Evolutionary conservation across 192 early-diverging fungal species (phyloP), one percentile per base, ranked within the genome.

Genomic region (Coemansia sp.): DNA sequence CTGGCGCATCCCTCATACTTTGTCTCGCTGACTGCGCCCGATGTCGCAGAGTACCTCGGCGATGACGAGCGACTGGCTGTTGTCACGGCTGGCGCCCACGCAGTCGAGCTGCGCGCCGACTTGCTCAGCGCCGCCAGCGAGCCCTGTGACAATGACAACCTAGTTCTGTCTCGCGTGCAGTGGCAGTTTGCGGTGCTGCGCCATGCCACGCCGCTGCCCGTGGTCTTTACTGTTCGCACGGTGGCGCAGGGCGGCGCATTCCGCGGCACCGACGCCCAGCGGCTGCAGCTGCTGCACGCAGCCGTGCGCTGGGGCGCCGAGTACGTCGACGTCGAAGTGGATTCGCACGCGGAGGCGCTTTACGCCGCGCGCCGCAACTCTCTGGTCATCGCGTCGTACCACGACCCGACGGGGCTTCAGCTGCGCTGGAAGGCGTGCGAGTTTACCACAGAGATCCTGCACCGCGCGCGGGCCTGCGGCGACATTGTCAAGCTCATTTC

Each of bases 401-500:
- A 99, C 71, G 97, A 99, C 74, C 64, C 87, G 17, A 67, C 78
- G 6, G 89, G 90, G 43, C 74, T 53, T 17, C 42, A 25, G 32
- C 69, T 83, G 76, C 71, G 63, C 49, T 83, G 81, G 81, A 31
- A 42, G 2, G 64, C 66, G n/a, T 60, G 57, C 64, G 77, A 76
- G 67, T 79, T 78, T 67, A 65, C 73, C 49, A 19, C 17, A 12
- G 82, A 84, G 40, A 75, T 79, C 10, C 64, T 84, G 14, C 73
- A 54, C 6, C 73, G 73, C 8, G 90, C 89, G 9, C 70, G 84
- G 9, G 67, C 84, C 2, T 83, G 85, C 65, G 92, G 91, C 47
- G 94, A 99, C 69, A 89, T 97, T 58, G 87, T 94, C 77, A 99
- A 99, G 83, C 81, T 99, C 46, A 93, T 99, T 57, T 95, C 96